Base-by-base conservation (phyloP, 768 basidiomycete species). In the Cystobasidium tubakii region DNA sequence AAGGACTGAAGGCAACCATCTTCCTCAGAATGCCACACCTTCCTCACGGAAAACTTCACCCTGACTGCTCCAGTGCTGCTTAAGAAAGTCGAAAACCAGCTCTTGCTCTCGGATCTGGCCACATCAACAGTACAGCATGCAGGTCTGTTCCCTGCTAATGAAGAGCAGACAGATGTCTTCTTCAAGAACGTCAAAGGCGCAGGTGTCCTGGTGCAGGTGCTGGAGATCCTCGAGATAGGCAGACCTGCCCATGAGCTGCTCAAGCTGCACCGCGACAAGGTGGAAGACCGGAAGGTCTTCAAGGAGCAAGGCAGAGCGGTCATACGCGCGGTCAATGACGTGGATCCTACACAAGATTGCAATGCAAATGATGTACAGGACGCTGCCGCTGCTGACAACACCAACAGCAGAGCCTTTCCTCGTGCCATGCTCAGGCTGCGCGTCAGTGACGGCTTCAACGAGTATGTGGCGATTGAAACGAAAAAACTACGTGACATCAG, bases 161-260 rank as follows among this genome's bases (percentile, higher is more conserved):
- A 69, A 15, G 36, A 27, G 31, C 42, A 69, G 46, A 69, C 33
- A 4, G 69, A n/a, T 9, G 55, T 60, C 12, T 55, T 71, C 33
- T 60, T 71, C 34, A 21, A 31, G 54, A 62, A 71, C 29, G 55
- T 55, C 12, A 36, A 46, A 33, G 69, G 33, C 13, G 13, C 9
- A 39, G 73, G 53, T 0, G 81, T 90, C 36, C 86, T 91, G 43
- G 88, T 93, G 12, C 89, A 96, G 78, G 85, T 96, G 31, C 81
- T 83, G 21, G 84, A 86, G 17, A 85, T 95, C n/a, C 90, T 87
- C 21, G 94, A 97, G 71, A 88, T 96, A 25, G 90, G 88, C 0
- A 82, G 86, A 54, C 92, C 92, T 76, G 94, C 93, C 0, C 90
- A 91, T 78, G 87, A 84, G 65, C 84, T 96, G 21, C 85, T 88